Base-by-base conservation (phyloP, 768 basidiomycete genomes). In the Podaxis mareebaensis region DNA sequence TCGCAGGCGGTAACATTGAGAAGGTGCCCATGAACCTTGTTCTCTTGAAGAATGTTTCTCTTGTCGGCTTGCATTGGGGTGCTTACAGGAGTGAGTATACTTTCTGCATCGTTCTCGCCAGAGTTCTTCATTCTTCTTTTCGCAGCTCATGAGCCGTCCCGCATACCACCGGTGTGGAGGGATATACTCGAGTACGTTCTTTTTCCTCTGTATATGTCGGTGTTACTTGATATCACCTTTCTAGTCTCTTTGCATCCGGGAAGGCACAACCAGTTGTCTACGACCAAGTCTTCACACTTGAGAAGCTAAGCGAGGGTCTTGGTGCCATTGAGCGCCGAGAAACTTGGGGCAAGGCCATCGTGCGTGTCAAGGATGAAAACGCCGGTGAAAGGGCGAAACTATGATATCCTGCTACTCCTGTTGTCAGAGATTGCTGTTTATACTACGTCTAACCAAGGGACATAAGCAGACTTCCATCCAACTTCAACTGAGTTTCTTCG, bases 261-360 rank as follows among this genome's bases (percentile, higher is more conserved):
- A 82, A 83, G 61, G 75, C 88, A 12, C 84, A 83, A 55, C 93
- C 95, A 1, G 79, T 93, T 2, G 77, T 86, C 11, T 98, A 92
- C 71, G 77, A 83, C 10, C 81, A 87, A 55, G 70, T 89, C 1
- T 97, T 86, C 74, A 73, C 91, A 0, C 75, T 98, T 1, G 90
- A 91, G 26, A 75, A 74, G 8, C 75, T 95, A 2, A 75, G 82
- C 3, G 85, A 88, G 1, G 96, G 90, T 1, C 75, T 98, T 55
- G 71, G 70, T 13, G 94, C 92, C 26, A 75, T 99, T 20, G 95
- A 95, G 70, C 79, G 79, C 52, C 79, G 96, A 66, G 85, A 92
- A 76, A 96, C 95, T 4, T 99, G 95, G 93, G 96, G 96, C 0
- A 98, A 98, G 71, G 91, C 82, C 0, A 79, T 96, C 26, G 83